Percentiles rank a stretch among this genome's conserved stretches.
Evolutionary conservation across 2,329 filamentous ascomycete genomes (phyloP).

Genomic region (Penicillium sp.): DNA sequence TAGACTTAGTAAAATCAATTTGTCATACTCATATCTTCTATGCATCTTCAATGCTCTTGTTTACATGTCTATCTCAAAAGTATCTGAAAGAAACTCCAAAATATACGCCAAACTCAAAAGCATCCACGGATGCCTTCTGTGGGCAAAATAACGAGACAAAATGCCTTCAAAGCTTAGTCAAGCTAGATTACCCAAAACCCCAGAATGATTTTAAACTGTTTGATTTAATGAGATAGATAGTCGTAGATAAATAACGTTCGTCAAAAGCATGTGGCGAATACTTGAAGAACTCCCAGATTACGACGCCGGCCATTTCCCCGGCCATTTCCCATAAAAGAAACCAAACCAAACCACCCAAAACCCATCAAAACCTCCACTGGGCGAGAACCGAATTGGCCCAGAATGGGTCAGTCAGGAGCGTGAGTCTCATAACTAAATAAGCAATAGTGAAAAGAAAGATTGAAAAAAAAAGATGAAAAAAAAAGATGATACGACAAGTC

Average conservation of each 20-base stretch:
- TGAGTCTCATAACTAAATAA: constrained; percentile 21
- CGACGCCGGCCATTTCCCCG: constrained; percentile 7
- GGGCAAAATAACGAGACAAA: background rate
- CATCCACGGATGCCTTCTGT: no score
- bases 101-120: background rate
- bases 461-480: background rate
- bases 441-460: constrained; percentile 15
- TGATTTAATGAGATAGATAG: background rate
- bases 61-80: background rate
- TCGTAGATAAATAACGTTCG: constrained; percentile 8
- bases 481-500: background rate
- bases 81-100: background rate
- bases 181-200: background rate
- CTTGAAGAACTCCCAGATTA: constrained; percentile 6
- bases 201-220: background rate
- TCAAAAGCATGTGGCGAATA: constrained; percentile 1
- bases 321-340: background rate
- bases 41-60: background rate
- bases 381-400: constrained; percentile 18
- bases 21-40: no score
- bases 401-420: constrained; percentile 24
- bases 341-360: constrained; percentile 15
- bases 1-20: no score
- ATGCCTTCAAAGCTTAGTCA: background rate
- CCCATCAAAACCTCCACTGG: constrained; percentile 15